Percentiles rank a stretch among this genome's conserved stretches.
Evolutionary conservation across 2,329 filamentous ascomycete genomes (phyloP).

Genomic region (Lecanosticta acicola): DNA sequence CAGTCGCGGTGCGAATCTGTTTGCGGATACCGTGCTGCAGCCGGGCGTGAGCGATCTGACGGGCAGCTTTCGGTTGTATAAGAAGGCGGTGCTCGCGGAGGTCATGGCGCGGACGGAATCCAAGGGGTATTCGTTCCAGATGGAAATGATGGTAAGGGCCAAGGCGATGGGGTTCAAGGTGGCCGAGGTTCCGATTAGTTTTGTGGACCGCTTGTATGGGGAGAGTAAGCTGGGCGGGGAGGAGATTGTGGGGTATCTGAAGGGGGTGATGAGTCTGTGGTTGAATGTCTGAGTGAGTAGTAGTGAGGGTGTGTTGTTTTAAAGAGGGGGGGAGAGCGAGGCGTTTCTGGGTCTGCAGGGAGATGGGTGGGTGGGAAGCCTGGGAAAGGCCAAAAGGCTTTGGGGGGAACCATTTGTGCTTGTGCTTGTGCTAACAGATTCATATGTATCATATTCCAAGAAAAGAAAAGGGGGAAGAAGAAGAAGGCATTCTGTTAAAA

Average conservation of each 20-base stretch:
- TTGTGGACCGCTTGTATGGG: conserved; percentile 91
- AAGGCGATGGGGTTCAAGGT: conserved; percentile 94
- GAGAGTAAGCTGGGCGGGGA: conserved; percentile 91
- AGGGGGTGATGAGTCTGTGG: conserved; percentile 51
- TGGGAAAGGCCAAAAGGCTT: neutral
- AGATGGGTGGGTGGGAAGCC: neutral
- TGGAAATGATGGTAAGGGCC: conserved; percentile 98
- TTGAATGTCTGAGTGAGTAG: conserved; percentile 39
- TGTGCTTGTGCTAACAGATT: neutral
- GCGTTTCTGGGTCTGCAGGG: neutral
- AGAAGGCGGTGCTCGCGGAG: conserved; percentile 80
- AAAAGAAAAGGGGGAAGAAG: too few relatives aligned
- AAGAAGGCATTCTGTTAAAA: too few relatives aligned
- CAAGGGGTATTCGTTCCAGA: conserved; percentile 98
- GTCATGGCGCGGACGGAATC: conserved; percentile 87
- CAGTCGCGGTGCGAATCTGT: conserved; percentile 82
- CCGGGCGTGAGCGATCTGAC: conserved; percentile 95
- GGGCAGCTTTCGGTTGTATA: conserved; percentile 90
- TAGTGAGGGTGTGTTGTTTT: too few relatives aligned
- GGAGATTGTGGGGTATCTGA: conserved; percentile 95
- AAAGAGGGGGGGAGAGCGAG: neutral
- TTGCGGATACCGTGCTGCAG: conserved; percentile 87
- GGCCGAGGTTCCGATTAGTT: conserved; percentile 90
- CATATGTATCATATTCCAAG: neutral
- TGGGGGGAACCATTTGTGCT: neutral